A percentile compares a stretch with the other conserved stretches of the same genome.
Conservation (phyloP, 1,284 basidiomycete species). For the Cryptococcus sp. region DNA sequence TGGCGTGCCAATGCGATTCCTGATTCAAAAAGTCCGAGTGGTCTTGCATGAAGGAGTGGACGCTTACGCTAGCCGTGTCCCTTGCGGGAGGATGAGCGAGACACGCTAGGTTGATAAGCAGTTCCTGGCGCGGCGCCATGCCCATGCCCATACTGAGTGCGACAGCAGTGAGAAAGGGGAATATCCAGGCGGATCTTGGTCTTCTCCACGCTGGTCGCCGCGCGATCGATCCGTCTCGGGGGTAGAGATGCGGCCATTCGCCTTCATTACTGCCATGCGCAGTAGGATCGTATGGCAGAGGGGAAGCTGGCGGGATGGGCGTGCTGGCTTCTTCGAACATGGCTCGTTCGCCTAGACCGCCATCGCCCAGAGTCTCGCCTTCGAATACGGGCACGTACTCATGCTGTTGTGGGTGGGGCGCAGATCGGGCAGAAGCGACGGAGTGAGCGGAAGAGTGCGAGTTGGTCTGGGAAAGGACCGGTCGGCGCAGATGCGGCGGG, state of each 20-base stretch:
- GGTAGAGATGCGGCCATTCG: conserved; percentile 29
- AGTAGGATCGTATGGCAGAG: neutral
- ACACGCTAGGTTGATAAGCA: conserved; percentile 51
- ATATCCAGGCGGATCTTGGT: conserved; percentile 44
- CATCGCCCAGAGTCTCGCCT: conserved; percentile 12
- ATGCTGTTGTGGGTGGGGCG: conserved; percentile 33
- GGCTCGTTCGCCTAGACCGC: conserved; percentile 23
- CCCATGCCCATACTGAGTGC: conserved; percentile 46
- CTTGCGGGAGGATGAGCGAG: conserved; percentile 46
- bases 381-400: conserved; percentile 30
- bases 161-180: conserved; percentile 43
- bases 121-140: conserved; percentile 43
- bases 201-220: conserved; percentile 43
- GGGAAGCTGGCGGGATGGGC: neutral
- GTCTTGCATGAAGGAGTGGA: neutral
- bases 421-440: conserved; percentile 4
- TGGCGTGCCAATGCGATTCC: neutral
- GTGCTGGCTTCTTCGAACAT: conserved; percentile 24
- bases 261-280: neutral
- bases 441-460: conserved; percentile 6
- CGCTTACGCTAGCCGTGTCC: neutral
- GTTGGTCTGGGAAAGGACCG: neutral
- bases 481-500: neutral
- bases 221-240: conserved; percentile 33
- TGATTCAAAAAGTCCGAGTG: neutral